These are phyloP conservation scores for Aspergillus campestris DNA, from an alignment of 495 filamentous ascomycete genomes.

Conservation along the genomic window DNA sequence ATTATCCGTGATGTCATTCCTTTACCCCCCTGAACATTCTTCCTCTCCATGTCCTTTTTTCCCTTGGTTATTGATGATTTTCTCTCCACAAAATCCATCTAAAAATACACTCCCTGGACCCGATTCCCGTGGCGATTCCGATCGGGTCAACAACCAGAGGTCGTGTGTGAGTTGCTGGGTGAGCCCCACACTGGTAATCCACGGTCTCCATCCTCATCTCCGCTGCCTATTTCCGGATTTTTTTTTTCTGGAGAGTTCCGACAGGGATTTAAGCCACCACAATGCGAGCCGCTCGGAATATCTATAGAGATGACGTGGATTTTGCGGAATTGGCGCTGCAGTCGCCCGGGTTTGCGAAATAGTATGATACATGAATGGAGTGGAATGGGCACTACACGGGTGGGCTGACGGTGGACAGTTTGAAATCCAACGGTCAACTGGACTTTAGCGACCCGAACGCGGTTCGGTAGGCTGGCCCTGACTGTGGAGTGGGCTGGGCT, in stretches of 20 bases:
- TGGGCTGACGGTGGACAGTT: constrained; percentile 20
- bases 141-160: too few relatives aligned
- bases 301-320: constrained; percentile 56
- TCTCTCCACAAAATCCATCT: too few relatives aligned
- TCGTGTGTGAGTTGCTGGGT: too few relatives aligned
- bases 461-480: constrained; percentile 44
- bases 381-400: not conserved
- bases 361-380: constrained; percentile 20
- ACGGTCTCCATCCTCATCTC: not conserved
- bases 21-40: too few relatives aligned
- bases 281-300: constrained; percentile 31
- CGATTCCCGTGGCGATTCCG: too few relatives aligned
- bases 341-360: constrained; percentile 50
- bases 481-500: not conserved
- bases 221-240: not conserved
- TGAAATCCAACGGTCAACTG: constrained; percentile 57
- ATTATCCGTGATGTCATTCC: too few relatives aligned
- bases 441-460: constrained; percentile 76
- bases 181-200: not conserved
- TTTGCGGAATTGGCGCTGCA: constrained; percentile 51
- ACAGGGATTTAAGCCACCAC: constrained; percentile 1
- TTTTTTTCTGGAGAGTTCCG: not conserved
- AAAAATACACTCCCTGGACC: too few relatives aligned
- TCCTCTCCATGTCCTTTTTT: too few relatives aligned
- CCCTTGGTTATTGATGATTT: too few relatives aligned